Base-by-base conservation (phyloP, 2,329 filamentous ascomycete species). In the Colletotrichum agaves region DNA sequence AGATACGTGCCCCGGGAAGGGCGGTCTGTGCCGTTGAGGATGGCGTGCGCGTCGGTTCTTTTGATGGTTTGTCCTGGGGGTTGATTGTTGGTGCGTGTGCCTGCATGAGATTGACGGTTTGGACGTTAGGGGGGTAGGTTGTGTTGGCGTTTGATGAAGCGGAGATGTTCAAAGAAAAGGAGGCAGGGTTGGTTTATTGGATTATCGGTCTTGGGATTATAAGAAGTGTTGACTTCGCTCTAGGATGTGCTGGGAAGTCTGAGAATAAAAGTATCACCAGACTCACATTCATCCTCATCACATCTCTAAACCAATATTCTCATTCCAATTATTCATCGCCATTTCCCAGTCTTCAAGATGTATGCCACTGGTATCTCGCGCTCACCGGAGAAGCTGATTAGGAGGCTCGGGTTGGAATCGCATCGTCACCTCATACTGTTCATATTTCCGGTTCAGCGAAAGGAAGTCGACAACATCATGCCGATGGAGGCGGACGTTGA, bases 331-430 rank as follows among this genome's bases (percentile, higher is more conserved):
- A 6, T 15, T 12, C 33, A 23, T 53, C 19, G 11, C 10, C 19
- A 33, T 23, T 10, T 23, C 13, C 3, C 46, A 19, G 12, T 11
- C 50, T 10, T 19, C 21, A 19, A 27, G 13, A 58, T 69, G 63
- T 63, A 67, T 31, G 66, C 66, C 41, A 67, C 63, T 5, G 58
- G 67, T 19, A 44, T 63, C 27, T 27, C 41, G 21, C 62, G 41
- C 15, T 46, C 63, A 21, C 44, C 41, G 17, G 53, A 60, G 35
- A 50, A 47, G 13, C 13, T 66, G 15, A 12, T 60, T 17, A 23
- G 43, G 8, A 61, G 59, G 21, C 35, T 63, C 39, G 55, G 39
- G 5, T 47, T 68, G 17, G 27, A 47, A 11, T 21, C 39, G 12
- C 44, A 56, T 31, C 33, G 13, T 1, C 67, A 63, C 19, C 63